Evolutionary conservation across 1,284 basidiomycete species (phyloP).

Genomic region (Tilletia walkeri): DNA sequence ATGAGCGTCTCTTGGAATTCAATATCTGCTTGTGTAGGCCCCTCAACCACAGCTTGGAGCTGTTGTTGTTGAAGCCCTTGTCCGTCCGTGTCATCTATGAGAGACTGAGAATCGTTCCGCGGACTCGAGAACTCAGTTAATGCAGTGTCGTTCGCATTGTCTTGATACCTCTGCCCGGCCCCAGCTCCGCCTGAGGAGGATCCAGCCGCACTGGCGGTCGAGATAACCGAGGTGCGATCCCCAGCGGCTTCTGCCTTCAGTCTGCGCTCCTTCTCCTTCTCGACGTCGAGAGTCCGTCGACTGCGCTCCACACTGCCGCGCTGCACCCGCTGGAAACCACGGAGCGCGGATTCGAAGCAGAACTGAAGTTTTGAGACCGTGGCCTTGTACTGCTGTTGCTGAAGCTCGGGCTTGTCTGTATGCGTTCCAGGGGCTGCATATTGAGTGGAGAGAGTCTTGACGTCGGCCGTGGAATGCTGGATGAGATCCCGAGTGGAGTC

Average conservation of each 20-base stretch:
- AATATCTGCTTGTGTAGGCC: slow-evolving; percentile 72
- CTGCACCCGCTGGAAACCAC: slow-evolving; percentile 87
- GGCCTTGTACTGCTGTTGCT: slow-evolving; percentile 33
- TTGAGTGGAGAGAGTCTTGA: slow-evolving; percentile 66
- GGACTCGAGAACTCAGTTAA: slow-evolving; percentile 17
- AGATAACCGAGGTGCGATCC: slow-evolving; percentile 23
- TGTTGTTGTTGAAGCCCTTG: slow-evolving; percentile 52
- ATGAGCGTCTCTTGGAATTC: slow-evolving; percentile 96
- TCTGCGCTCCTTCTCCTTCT: slow-evolving; percentile 14
- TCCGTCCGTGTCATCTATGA: slow-evolving; percentile 32
- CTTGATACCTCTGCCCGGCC: slow-evolving; percentile 19
- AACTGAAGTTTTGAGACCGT: slow-evolving; percentile 82
- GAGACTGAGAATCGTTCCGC: slow-evolving; percentile 8
- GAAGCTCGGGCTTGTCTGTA: slow-evolving; percentile 18
- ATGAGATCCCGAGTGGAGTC: slow-evolving; percentile 91
- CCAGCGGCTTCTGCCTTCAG: slow-evolving; percentile 10
- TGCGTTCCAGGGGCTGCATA: slow-evolving; percentile 13
- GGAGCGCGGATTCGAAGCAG: slow-evolving; percentile 83
- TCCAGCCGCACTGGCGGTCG: neutral
- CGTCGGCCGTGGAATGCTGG: slow-evolving; percentile 85
- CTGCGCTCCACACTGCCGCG: slow-evolving; percentile 77
- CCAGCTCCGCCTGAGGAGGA: slow-evolving; percentile 19
- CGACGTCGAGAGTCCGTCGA: slow-evolving; percentile 80
- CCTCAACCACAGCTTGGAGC: slow-evolving; percentile 32
- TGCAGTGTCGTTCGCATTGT: slow-evolving; percentile 14